Conservation (phyloP, 2,329 filamentous ascomycete genomes). For the Xylaria sp. region DNA sequence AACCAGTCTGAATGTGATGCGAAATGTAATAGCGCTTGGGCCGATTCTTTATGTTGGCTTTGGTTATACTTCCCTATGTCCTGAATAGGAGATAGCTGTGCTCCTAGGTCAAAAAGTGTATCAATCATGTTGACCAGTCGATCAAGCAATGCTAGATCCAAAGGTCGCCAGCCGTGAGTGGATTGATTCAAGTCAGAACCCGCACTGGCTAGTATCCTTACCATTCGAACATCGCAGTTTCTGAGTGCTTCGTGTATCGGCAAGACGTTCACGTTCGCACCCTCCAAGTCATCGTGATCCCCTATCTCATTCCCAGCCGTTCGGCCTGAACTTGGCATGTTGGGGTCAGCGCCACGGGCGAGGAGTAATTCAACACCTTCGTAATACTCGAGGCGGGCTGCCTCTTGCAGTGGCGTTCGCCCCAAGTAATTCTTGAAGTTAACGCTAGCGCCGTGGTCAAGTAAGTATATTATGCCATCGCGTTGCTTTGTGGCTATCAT, state of each 20-base stretch:
- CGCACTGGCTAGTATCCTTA: not conserved
- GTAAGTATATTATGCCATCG: not conserved
- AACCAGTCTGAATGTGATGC: slow-evolving; percentile 2
- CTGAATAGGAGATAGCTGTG: not conserved
- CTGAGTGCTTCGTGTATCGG: not conserved
- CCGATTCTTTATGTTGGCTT: not conserved
- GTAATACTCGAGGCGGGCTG: not conserved
- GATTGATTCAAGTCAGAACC: not conserved
- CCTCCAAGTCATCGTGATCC: not conserved
- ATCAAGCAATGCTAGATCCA: slow-evolving; percentile 6
- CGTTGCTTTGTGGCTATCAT: slow-evolving; percentile 10
- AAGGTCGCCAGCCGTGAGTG: slow-evolving; percentile 5
- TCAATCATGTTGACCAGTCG: slow-evolving; percentile 2
- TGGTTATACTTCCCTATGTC: not conserved
- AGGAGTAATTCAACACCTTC: slow-evolving; percentile 1
- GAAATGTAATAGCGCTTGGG: not conserved
- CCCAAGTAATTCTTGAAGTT: not conserved
- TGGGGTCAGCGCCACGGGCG: not conserved
- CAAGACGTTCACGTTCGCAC: not conserved
- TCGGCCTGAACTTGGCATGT: not conserved
- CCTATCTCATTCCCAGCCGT: not conserved
- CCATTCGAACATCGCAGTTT: not conserved
- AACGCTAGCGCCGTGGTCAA: not conserved
- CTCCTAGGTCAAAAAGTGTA: slow-evolving; percentile 7
- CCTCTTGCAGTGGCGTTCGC: slow-evolving; percentile 2